Percentiles rank a stretch among this genome's conserved stretches.
Evolutionary conservation across 208 protist genomes (phyloP).

Genomic region (Crithidia brevicula): DNA sequence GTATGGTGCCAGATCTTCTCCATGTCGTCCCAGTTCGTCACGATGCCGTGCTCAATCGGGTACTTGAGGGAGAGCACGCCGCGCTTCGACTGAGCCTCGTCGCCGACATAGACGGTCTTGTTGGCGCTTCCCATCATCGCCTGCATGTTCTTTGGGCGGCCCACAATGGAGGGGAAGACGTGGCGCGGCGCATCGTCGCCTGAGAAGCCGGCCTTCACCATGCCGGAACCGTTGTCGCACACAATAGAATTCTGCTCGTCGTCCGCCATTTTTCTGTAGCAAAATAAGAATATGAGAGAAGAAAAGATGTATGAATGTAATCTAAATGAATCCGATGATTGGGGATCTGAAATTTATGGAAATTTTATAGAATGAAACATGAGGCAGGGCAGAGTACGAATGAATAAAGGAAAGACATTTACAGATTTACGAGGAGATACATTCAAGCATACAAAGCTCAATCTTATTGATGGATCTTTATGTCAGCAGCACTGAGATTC

Average conservation of each 20-base stretch:
- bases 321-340: no score
- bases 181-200: conserved; percentile 97
- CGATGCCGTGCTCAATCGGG: conserved; percentile 96
- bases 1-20: conserved; percentile 99
- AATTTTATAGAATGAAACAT: background rate
- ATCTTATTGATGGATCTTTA: no score
- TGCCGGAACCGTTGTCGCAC: conserved; percentile 89
- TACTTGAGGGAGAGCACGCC: conserved; percentile 95
- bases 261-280: conserved; percentile 58
- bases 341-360: no score
- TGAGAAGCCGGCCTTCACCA: conserved; percentile 96
- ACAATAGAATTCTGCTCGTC: conserved; percentile 80
- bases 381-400: no score
- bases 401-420: no score
- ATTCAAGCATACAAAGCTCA: no score
- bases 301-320: no score
- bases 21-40: conserved; percentile 99
- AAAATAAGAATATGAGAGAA: no score
- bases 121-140: conserved; percentile 96
- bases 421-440: no score
- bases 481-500: no score
- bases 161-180: conserved; percentile 97
- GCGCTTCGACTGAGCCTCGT: conserved; percentile 95
- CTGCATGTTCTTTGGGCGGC: conserved; percentile 93
- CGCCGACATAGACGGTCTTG: conserved; percentile 95